phyloP scores from a whole-genome alignment of 2,329 filamentous ascomycete species.

The Diaporthe eres region DNA sequence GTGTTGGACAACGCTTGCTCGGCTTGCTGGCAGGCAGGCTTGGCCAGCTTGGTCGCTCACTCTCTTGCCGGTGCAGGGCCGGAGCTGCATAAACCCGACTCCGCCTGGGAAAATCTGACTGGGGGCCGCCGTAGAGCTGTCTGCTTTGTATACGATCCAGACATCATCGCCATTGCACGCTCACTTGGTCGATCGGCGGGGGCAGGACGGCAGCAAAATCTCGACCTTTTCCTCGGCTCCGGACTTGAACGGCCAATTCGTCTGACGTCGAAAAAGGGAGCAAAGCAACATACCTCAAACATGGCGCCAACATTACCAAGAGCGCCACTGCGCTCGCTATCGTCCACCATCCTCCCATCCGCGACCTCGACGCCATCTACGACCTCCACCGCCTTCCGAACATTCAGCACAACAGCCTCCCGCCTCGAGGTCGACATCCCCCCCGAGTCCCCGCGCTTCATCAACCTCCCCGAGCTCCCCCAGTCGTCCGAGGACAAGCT shows the following conservation, averaged over 20 bases:
- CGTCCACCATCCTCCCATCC: slow-evolving; percentile 38
- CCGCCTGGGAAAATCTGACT: slow-evolving; percentile 34
- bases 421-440: slow-evolving; percentile 67
- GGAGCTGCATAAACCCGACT: slow-evolving; percentile 35
- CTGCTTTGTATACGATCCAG: background rate
- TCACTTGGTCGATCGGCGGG: slow-evolving; percentile 24
- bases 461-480: slow-evolving; percentile 83
- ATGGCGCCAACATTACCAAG: slow-evolving; percentile 48
- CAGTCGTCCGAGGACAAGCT: slow-evolving; percentile 72
- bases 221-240: background rate
- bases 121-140: background rate
- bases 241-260: background rate
- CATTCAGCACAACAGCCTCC: slow-evolving; percentile 48
- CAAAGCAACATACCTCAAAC: slow-evolving; percentile 14
- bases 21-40: slow-evolving; percentile 7
- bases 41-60: background rate
- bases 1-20: background rate
- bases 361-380: background rate
- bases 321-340: slow-evolving; percentile 45
- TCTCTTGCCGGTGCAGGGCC: background rate
- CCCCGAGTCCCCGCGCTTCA: slow-evolving; percentile 90
- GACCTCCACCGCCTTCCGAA: slow-evolving; percentile 17
- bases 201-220: slow-evolving; percentile 31
- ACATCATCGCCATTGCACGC: slow-evolving; percentile 32
- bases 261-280: background rate